Evolutionary conservation across 78 protist genomes (phyloP).

Genomic region (Planoprotostelium fungivorum): DNA sequence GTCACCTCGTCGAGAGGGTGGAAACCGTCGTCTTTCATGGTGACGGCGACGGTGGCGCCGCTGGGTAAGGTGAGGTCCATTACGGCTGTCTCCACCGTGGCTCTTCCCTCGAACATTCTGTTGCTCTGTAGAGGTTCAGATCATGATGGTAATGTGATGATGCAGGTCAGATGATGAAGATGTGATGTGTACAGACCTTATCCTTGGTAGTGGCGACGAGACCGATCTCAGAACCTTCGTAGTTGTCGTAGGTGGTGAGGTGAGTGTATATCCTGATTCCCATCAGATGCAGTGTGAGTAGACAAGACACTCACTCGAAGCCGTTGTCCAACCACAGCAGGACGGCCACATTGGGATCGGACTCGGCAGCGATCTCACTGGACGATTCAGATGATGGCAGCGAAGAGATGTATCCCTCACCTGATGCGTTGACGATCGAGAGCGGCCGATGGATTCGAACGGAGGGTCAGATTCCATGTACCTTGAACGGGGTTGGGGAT

Average conservation of each 20-base stretch:
- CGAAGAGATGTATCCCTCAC: too few species aligned
- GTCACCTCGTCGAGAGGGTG: slow-evolving; percentile 16
- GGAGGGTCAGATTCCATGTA: neutral
- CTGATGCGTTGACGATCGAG: too few species aligned
- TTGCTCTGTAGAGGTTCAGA: too few species aligned
- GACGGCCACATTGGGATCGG: neutral
- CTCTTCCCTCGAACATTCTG: neutral
- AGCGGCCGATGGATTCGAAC: neutral
- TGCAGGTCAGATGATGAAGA: neutral
- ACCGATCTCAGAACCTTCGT: neutral
- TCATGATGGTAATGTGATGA: neutral
- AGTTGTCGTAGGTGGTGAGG: neutral
- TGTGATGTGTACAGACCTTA: neutral
- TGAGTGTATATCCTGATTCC: neutral
- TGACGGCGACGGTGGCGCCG: slow-evolving; percentile 18
- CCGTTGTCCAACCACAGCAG: neutral
- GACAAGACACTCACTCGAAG: neutral
- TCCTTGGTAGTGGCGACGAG: neutral
- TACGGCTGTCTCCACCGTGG: slow-evolving; percentile 11
- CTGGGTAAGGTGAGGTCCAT: slow-evolving; percentile 30
- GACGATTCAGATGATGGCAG: too few species aligned
- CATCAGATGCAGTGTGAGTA: neutral
- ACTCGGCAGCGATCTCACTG: neutral
- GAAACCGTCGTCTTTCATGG: slow-evolving; percentile 57
- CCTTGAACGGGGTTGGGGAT: neutral